Percentiles rank a stretch among this genome's conserved stretches.
phyloP scores from a whole-genome alignment of 1,139 yeast genomes.

The Meyerozyma sp. region DNA sequence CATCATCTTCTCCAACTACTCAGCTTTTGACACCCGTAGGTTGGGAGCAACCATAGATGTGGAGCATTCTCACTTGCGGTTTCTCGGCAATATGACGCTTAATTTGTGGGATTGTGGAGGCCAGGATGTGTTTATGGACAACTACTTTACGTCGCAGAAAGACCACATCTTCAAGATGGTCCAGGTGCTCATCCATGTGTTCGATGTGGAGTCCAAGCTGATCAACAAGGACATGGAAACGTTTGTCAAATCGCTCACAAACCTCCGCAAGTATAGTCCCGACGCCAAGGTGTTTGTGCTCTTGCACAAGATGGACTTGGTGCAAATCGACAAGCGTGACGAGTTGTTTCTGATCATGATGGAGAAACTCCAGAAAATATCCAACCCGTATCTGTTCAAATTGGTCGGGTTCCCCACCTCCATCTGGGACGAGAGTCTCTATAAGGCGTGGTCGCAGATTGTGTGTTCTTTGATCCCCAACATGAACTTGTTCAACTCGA shows the following conservation, averaged over 20 bases:
- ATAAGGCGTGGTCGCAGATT: conserved; percentile 95
- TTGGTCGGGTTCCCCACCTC: conserved; percentile 92
- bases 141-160: conserved; percentile 79
- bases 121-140: conserved; percentile 95
- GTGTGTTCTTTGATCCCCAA: conserved; percentile 94
- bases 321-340: conserved; percentile 79
- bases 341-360: conserved; percentile 81
- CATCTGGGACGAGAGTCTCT: conserved; percentile 95
- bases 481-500: conserved; percentile 74
- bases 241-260: conserved; percentile 77
- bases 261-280: conserved; percentile 81
- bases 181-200: conserved; percentile 94
- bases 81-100: conserved; percentile 90
- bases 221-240: conserved; percentile 92
- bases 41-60: conserved; percentile 97
- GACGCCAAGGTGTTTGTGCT: conserved; percentile 88
- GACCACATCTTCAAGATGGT: conserved; percentile 94
- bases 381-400: conserved; percentile 72
- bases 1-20: conserved; percentile 88
- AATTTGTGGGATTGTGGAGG: conserved; percentile 99
- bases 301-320: conserved; percentile 94
- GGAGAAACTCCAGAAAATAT: conserved; percentile 72
- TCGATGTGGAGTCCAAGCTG: conserved; percentile 91
- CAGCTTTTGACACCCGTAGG: conserved; percentile 93
- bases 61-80: conserved; percentile 90